A percentile compares a stretch with the other conserved stretches of the same genome.
These are phyloP conservation scores for Lactarius sp. DNA, from an alignment of 768 basidiomycete species.

Conservation along the genomic window DNA sequence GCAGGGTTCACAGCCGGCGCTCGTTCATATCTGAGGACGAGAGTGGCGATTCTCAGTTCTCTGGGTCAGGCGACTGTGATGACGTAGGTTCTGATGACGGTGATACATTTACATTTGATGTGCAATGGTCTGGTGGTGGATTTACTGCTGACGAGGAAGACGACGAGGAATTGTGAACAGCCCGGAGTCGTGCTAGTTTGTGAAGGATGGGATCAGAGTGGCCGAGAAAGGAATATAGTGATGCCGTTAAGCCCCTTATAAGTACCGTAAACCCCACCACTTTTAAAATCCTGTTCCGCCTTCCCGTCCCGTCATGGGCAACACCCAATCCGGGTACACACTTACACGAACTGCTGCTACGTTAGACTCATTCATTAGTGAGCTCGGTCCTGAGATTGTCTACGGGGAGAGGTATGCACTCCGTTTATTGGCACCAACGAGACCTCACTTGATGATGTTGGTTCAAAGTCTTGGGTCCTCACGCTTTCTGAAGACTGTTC, in stretches of 20 bases:
- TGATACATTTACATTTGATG: background rate
- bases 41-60: background rate
- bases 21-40: background rate
- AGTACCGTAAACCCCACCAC: background rate
- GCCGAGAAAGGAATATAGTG: conserved; percentile 6
- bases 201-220: background rate
- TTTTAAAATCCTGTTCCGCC: background rate
- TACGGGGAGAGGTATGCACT: conserved; percentile 83
- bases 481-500: conserved; percentile 75
- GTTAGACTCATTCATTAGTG: conserved; percentile 85
- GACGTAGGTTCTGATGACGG: background rate
- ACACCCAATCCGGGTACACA: conserved; percentile 64
- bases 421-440: conserved; percentile 3
- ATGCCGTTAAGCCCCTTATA: background rate
- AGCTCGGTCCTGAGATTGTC: conserved; percentile 79
- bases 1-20: background rate
- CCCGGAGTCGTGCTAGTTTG: background rate
- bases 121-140: background rate
- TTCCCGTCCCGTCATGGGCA: conserved; percentile 53
- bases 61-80: conserved; percentile 1
- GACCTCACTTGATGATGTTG: background rate
- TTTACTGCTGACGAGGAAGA: background rate
- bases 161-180: background rate
- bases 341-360: conserved; percentile 72
- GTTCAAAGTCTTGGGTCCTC: conserved; percentile 57